Conservation (phyloP, 345 rosid genomes). For the Turnera subulata region DNA sequence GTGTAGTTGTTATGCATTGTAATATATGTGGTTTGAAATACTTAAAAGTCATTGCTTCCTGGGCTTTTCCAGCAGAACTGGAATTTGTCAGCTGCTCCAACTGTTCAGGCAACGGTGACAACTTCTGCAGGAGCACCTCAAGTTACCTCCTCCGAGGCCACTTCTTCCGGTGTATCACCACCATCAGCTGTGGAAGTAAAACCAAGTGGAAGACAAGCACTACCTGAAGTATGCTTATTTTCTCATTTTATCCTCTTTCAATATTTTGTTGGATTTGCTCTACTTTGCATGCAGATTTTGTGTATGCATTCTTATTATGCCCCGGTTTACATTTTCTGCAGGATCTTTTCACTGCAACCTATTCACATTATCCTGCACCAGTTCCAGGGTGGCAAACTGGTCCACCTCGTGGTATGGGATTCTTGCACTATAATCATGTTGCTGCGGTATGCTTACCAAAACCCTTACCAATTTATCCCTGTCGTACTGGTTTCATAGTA, state of each 20-base stretch:
- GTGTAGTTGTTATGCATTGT: conserved; percentile 10
- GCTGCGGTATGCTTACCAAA: conserved; percentile 39
- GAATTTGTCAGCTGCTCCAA: conserved; percentile 40
- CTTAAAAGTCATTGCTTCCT: conserved; percentile 13
- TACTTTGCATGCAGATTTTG: background rate
- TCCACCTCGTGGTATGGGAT: conserved; percentile 60
- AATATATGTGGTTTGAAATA: background rate
- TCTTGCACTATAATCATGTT: conserved; percentile 53
- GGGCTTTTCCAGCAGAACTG: conserved; percentile 43
- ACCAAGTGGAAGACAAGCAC: conserved; percentile 58
- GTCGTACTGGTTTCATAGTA: conserved; percentile 2
- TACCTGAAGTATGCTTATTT: conserved; percentile 57
- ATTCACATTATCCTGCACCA: conserved; percentile 50
- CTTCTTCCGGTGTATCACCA: conserved; percentile 32
- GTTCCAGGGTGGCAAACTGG: conserved; percentile 74
- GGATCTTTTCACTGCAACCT: conserved; percentile 69
- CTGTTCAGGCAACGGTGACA: conserved; percentile 40
- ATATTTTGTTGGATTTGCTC: background rate
- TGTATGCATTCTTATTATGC: background rate
- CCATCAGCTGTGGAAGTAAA: conserved; percentile 39
- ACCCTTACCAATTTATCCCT: background rate
- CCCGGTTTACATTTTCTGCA: conserved; percentile 29
- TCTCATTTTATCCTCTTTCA: background rate
- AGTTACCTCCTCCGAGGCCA: conserved; percentile 16
- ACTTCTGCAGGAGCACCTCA: conserved; percentile 43